Evolutionary conservation across 1,139 yeast species (phyloP), one percentile per base, ranked within the genome.

Genomic region (Keqinozyma sinolaborantium): DNA sequence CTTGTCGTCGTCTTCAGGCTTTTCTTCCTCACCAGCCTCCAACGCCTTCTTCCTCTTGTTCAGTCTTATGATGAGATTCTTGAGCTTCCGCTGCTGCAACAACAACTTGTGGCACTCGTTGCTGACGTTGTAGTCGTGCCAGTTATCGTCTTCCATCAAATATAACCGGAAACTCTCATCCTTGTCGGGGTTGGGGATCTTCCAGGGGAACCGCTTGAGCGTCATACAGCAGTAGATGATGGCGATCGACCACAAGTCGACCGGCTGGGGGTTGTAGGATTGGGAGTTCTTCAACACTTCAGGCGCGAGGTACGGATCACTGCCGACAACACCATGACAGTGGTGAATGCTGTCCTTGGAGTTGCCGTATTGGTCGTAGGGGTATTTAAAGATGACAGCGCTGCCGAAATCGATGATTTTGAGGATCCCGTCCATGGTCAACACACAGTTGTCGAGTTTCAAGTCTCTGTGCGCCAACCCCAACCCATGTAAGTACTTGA

Each of bases 231-330:
- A 92, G 56, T 83, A 92, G 25, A 92, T 90, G 30, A 92, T 88
- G 8, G 96, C 98, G 38, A 85, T 71, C 1, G 97, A 88, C 98
- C 98, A 92, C 32, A 92, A 70, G 59, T 92, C 98, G 7, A 90
- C 95, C 2, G 88, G 85, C 50, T 85, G 87, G 3, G 98, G 97
- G 53, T 90, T 95, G 53, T 90, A 92, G 20, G 81, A 75, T 40
- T 62, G 60, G 35, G 78, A 73, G 33, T 76, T 74, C 20, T 73
- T 74, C 44, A 94, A 72, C 12, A 90, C 97, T 57, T 92, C 99
- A 0, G 99, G 98, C 1, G 98, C 97, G 50, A 92, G 72, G 53
- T 92, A 92, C 4, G 99, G 99, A 59, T 94, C 99, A 7, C 96
- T 86, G 4, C 99, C 99, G 33, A 92, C 97, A 42, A 92, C 83